Evolutionary conservation across 768 basidiomycete genomes (phyloP), one percentile per base, ranked within the genome.

Genomic region (Lentinula sp.): DNA sequence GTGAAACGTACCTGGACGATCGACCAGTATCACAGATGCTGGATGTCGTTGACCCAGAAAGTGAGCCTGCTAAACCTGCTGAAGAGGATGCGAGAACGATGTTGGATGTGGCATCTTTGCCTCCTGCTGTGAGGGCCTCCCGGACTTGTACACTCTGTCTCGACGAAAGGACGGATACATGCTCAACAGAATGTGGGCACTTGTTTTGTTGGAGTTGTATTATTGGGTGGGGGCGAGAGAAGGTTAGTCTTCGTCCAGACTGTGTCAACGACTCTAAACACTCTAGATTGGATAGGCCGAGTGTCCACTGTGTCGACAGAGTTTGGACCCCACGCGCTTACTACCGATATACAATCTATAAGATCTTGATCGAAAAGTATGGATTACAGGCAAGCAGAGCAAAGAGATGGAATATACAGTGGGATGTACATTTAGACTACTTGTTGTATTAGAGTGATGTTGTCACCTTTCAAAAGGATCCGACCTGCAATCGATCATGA

Each of bases 381-480:
- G 33, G 39, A 60, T 53, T 50, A 60, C 48, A 61, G 41, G 35
- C 43, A 46, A 18, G n/a, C 7, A 45, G 16, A 51, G 35, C 50
- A 51, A 35, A 13, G 33, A 51, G 28, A 51, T 51, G 32, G 20
- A 18, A 51, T 4, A 35, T 45, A 8, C 35, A 16, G 13, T 28
- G 28, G 13, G 7, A 16, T 48, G 16, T 16, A 50, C 32, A 41
- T 43, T 74, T 64, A 76, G 62, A 69, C 70, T 52, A 76, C 68
- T 75, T 88, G 90, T 71, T 96, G 93, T 71, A 98, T 96, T 58
- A 95, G 84, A n/a, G 96, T 98, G 70, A 98, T 98, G 72, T 95
- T 97, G 72, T 98, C 96, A 62, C 96, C 96, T 76, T 98, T 98
- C 65, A 98, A 80, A 66, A 98, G 80, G 73, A 98, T 93, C 61